These are phyloP conservation scores for Leccinum arenicola DNA, from an alignment of 768 basidiomycete species.

Conservation along the genomic window DNA sequence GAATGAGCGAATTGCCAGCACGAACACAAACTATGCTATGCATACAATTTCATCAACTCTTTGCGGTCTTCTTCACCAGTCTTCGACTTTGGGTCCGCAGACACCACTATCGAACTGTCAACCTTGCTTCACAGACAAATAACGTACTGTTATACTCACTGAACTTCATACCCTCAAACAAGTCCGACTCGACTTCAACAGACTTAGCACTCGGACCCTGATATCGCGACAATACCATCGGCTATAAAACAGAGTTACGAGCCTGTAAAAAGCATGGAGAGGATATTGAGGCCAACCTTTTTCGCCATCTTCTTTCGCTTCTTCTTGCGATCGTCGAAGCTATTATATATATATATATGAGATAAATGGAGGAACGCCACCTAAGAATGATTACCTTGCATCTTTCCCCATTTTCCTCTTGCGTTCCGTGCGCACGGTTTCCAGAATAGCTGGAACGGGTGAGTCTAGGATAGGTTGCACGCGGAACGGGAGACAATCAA, in stretches of 20 bases:
- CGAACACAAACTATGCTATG: neutral
- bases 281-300: slow-evolving; percentile 18
- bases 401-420: slow-evolving; percentile 75
- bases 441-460: slow-evolving; percentile 48
- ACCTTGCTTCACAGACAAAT: neutral
- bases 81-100: slow-evolving; percentile 69
- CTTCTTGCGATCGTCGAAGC: slow-evolving; percentile 34
- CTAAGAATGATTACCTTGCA: slow-evolving; percentile 38
- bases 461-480: neutral
- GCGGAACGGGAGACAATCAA: neutral
- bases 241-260: slow-evolving; percentile 32
- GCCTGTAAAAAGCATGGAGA: neutral
- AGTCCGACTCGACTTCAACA: slow-evolving; percentile 53
- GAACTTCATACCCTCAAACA: slow-evolving; percentile 78
- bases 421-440: slow-evolving; percentile 57
- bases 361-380: neutral
- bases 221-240: slow-evolving; percentile 61
- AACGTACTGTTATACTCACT: slow-evolving; percentile 46
- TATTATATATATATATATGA: slow-evolving; percentile 6
- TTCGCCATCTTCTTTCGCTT: slow-evolving; percentile 26
- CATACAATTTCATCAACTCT: slow-evolving; percentile 65
- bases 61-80: slow-evolving; percentile 67
- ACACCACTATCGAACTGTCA: slow-evolving; percentile 50
- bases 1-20: slow-evolving; percentile 2
- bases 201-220: slow-evolving; percentile 61